Percentiles rank a stretch among this genome's conserved stretches.
These are phyloP conservation scores for Beauveria australis DNA, from an alignment of 2,329 filamentous ascomycete species.

Conservation along the genomic window DNA sequence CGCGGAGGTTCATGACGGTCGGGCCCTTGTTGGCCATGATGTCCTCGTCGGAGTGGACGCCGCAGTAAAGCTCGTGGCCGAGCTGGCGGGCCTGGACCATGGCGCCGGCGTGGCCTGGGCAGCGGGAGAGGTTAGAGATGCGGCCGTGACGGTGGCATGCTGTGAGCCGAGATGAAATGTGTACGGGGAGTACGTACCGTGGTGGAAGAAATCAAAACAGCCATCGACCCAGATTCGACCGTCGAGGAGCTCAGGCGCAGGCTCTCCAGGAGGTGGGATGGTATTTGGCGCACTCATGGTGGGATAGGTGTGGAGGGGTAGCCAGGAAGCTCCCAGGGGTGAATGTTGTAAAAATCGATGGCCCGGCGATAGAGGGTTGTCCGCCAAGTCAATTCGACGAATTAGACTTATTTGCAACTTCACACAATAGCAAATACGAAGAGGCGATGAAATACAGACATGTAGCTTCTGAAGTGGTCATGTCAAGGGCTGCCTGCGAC, in stretches of 20 bases:
- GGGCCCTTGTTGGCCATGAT: constrained; percentile 97
- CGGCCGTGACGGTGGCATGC: neutral
- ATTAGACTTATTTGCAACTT: no score
- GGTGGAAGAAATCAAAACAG: constrained; percentile 98
- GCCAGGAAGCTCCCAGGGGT: neutral
- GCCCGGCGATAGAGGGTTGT: neutral
- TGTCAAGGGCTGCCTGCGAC: neutral
- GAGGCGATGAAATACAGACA: neutral
- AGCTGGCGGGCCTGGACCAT: constrained; percentile 93
- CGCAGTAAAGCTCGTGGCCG: constrained; percentile 80
- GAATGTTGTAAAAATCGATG: neutral
- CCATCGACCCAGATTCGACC: constrained; percentile 95
- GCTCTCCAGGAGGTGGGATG: constrained; percentile 28
- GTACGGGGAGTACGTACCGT: constrained; percentile 49
- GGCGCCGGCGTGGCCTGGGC: constrained; percentile 80
- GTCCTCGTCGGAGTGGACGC: constrained; percentile 90
- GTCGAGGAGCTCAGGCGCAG: constrained; percentile 48
- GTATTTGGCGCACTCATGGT: constrained; percentile 9
- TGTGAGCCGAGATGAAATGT: neutral
- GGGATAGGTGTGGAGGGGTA: constrained; percentile 2
- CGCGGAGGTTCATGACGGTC: constrained; percentile 88
- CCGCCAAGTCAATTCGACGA: neutral
- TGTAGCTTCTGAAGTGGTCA: neutral
- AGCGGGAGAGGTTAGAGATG: neutral
- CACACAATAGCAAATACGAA: neutral